phyloP scores from a whole-genome alignment of 2,329 filamentous ascomycete species.

The Cladosporium sp. region DNA sequence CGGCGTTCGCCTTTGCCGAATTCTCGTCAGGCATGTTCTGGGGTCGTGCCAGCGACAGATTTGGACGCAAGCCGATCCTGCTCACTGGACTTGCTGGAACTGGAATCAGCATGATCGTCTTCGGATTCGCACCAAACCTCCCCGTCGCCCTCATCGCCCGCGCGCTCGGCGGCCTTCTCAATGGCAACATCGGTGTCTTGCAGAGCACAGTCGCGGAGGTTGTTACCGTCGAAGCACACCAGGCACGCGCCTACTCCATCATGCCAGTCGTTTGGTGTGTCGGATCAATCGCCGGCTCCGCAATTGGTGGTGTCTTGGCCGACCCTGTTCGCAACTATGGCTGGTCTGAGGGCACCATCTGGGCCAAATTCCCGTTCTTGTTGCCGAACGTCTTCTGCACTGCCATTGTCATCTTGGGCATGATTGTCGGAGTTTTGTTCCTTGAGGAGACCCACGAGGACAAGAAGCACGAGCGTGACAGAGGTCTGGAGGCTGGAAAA shows the following conservation, averaged over 20 bases:
- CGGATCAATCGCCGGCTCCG: constrained; percentile 90
- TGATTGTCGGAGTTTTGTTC: constrained; percentile 78
- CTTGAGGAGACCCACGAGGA: constrained; percentile 91
- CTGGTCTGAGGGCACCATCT: constrained; percentile 62
- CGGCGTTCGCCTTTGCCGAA: constrained; percentile 92
- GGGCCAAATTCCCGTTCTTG: constrained; percentile 85
- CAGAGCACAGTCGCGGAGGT: constrained; percentile 95
- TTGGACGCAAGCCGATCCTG: constrained; percentile 90
- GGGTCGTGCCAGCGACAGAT: constrained; percentile 86
- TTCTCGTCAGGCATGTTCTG: constrained; percentile 91
- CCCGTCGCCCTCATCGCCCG: constrained; percentile 82
- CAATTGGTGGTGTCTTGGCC: constrained; percentile 86
- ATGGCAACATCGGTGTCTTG: constrained; percentile 94
- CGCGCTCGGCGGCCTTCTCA: constrained; percentile 84
- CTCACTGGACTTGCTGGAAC: constrained; percentile 88
- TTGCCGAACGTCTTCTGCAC: constrained; percentile 91
- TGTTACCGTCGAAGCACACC: constrained; percentile 88
- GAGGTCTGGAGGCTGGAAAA: constrained; percentile 73
- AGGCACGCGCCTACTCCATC: constrained; percentile 91
- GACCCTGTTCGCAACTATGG: constrained; percentile 77
- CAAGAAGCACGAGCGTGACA: constrained; percentile 73
- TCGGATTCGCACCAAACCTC: constrained; percentile 84
- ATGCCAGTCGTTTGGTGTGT: constrained; percentile 99
- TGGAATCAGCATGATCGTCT: constrained; percentile 85
- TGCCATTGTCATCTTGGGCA: constrained; percentile 71